Base-by-base conservation (phyloP, 805 yeast genomes). In the Wickerhamomyces pijperi region DNA sequence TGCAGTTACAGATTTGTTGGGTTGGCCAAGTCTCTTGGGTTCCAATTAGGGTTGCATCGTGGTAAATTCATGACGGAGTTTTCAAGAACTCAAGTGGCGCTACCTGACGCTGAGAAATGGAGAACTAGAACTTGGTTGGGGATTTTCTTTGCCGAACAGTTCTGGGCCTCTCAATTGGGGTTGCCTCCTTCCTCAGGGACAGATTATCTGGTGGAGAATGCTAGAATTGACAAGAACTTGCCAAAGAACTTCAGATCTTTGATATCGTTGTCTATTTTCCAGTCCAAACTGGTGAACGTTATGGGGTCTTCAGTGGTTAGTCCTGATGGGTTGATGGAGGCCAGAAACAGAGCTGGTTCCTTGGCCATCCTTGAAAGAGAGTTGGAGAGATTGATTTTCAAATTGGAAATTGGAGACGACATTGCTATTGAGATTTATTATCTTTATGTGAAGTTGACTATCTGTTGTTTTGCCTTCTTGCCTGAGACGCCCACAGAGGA, bases 41-140 rank as follows among this genome's bases (percentile, higher is more conserved):
- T 82, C 46, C 97, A 88, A 56, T 62, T 88, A 28, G 97, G 97
- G 11, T 65, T 88, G 43, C 97, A 88, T 59, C 66, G 96, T 46
- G 97, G 96, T 19, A 83, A 82, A 55, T 88, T 88, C 56, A 85
- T 88, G 47, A 76, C 82, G 45, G 97, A 88, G 53, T 88, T 88
- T 49, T 80, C 94, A 6, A 69, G 97, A 52, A 83, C 90, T 23
- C 97, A 88, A 55, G 92, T 82, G 4, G 74, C 84, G 19, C 67
- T 87, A 59, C 90, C 90, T 0, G 86, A 88, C 59, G 90, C 95
- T 5, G 96, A 85, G 49, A 79, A 78, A 53, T 88, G 96, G 97
- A 71, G 97, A 57, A 86, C 96, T 1, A 67, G 95, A 48, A 76
- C 95, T 1, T 88, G 97, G 97, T 63, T 86, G 21, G 87, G 90